Evolutionary conservation across 2,329 filamentous ascomycete genomes (phyloP).

Genomic region (Clonostachys solani): DNA sequence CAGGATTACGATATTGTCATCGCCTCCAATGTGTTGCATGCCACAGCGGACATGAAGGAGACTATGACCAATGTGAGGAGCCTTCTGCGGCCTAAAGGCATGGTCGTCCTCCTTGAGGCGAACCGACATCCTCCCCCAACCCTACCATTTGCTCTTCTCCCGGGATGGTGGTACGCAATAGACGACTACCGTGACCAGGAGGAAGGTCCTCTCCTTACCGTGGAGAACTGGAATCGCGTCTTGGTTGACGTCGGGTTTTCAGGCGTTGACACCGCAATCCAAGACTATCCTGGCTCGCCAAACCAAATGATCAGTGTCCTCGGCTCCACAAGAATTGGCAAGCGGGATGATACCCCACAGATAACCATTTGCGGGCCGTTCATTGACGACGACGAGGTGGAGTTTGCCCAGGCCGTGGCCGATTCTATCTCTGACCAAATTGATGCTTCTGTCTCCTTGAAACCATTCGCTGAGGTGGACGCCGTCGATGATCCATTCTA

Average conservation of each 20-base stretch:
- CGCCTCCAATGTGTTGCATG: conserved; percentile 23
- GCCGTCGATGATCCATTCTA: neutral
- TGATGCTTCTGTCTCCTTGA: neutral
- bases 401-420: neutral
- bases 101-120: conserved; percentile 20
- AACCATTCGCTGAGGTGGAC: neutral
- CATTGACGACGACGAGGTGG: neutral
- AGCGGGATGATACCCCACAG: neutral
- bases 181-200: neutral
- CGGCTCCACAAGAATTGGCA: neutral
- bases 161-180: conserved; percentile 20
- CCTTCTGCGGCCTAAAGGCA: conserved; percentile 22
- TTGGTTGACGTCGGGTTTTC: conserved; percentile 1
- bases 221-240: neutral
- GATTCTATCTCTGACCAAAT: neutral
- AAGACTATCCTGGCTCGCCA: neutral
- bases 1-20: conserved; percentile 19
- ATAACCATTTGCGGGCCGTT: neutral
- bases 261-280: neutral
- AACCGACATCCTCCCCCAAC: conserved; percentile 1
- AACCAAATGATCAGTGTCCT: neutral
- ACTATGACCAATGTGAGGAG: conserved; percentile 14
- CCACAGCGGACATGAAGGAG: conserved; percentile 14
- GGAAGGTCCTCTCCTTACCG: neutral
- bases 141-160: conserved; percentile 16